A percentile compares a stretch with the other conserved stretches of the same genome.
Conservation (phyloP, 2,329 filamentous ascomycete genomes). For the Triangularia setosa region DNA sequence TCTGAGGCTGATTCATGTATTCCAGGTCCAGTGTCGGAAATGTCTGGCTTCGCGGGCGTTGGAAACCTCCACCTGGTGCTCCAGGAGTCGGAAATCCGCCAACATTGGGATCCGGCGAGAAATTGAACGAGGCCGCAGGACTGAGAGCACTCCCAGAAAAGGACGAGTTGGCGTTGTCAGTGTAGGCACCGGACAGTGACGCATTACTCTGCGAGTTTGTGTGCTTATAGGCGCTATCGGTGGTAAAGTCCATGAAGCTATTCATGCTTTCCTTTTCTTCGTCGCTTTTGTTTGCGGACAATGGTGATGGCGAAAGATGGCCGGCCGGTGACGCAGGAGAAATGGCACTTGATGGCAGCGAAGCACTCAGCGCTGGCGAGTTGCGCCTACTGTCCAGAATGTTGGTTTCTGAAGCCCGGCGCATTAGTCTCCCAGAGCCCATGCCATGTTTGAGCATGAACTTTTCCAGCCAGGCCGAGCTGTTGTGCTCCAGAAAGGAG, state of each 20-base stretch:
- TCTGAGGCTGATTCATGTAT: conserved; percentile 44
- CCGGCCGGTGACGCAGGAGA: conserved; percentile 71
- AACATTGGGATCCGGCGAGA: conserved; percentile 69
- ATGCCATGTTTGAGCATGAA: conserved; percentile 86
- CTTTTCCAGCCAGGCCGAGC: conserved; percentile 78
- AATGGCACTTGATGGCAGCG: conserved; percentile 60
- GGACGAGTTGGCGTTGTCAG: conserved; percentile 59
- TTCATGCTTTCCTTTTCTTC: conserved; percentile 58
- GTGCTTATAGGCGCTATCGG: conserved; percentile 52
- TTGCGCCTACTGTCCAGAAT: conserved; percentile 61
- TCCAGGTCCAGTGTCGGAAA: conserved; percentile 70
- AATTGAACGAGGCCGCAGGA: conserved; percentile 68
- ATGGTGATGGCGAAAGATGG: conserved; percentile 63
- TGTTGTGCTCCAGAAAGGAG: conserved; percentile 60
- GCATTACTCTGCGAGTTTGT: conserved; percentile 64
- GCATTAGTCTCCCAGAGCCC: conserved; percentile 45
- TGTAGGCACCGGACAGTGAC: conserved; percentile 64
- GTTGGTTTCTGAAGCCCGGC: conserved; percentile 63
- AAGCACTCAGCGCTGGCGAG: conserved; percentile 52
- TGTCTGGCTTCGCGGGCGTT: conserved; percentile 80
- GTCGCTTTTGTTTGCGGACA: conserved; percentile 66
- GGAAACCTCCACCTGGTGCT: conserved; percentile 49
- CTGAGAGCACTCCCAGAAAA: conserved; percentile 71
- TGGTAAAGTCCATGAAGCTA: conserved; percentile 56
- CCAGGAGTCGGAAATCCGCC: conserved; percentile 54